A percentile compares a stretch with the other conserved stretches of the same genome.
phyloP scores from a whole-genome alignment of 139 green algal genomes.

The Haematococcus lacustris region DNA sequence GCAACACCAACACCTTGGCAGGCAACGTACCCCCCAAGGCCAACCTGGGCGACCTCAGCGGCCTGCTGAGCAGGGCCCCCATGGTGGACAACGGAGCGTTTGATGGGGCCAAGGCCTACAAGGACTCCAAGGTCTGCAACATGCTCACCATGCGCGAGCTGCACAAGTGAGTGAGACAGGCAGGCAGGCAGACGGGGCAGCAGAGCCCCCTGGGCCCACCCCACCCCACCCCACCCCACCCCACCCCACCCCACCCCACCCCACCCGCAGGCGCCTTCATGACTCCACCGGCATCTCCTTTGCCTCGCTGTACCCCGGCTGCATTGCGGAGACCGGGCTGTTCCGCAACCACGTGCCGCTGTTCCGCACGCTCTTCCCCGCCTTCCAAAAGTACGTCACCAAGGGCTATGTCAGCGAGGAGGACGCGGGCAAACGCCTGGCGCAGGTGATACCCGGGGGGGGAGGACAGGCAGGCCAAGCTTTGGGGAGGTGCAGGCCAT shows the following conservation, averaged over 20 bases:
- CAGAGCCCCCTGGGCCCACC: neutral
- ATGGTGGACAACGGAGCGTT: slow-evolving; percentile 90
- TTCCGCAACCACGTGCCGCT: slow-evolving; percentile 81
- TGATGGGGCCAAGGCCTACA: slow-evolving; percentile 95
- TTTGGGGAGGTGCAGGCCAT: too few species aligned
- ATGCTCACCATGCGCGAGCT: slow-evolving; percentile 93
- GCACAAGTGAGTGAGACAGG: slow-evolving; percentile 33
- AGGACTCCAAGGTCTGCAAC: slow-evolving; percentile 94
- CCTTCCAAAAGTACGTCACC: slow-evolving; percentile 94
- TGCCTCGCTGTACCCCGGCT: slow-evolving; percentile 88
- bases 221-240: neutral
- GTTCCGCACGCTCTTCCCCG: slow-evolving; percentile 85
- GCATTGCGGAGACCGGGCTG: slow-evolving; percentile 89
- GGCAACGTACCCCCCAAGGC: slow-evolving; percentile 88
- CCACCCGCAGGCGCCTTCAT: slow-evolving; percentile 52
- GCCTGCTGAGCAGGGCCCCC: slow-evolving; percentile 41
- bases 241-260: neutral
- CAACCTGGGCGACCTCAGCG: slow-evolving; percentile 80
- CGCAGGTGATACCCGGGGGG: too few species aligned
- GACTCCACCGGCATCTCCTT: slow-evolving; percentile 77
- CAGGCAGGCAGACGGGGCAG: too few species aligned
- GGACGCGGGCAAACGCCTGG: slow-evolving; percentile 80
- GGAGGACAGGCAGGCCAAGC: too few species aligned
- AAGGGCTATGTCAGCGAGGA: slow-evolving; percentile 86
- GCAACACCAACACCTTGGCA: slow-evolving; percentile 92